These are phyloP conservation scores for Neoboletus magnificus DNA, from an alignment of 768 basidiomycete genomes.

Conservation along the genomic window DNA sequence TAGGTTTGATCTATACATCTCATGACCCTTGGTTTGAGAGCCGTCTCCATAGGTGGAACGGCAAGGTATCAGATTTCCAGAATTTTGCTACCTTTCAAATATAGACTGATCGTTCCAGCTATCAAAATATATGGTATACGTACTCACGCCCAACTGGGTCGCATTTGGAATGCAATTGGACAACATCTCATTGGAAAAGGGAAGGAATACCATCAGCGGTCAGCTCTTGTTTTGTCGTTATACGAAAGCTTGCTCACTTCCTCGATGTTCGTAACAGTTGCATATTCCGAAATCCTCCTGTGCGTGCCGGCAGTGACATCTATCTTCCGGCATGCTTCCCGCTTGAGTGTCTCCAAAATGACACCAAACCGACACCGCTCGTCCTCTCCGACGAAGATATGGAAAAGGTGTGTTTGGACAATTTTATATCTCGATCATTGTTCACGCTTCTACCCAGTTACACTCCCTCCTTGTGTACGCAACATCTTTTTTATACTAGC, in stretches of 20 bases:
- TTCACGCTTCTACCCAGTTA: constrained; percentile 34
- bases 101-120: constrained; percentile 24
- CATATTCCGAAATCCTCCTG: constrained; percentile 37
- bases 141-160: constrained; percentile 45
- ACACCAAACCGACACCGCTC: constrained; percentile 20
- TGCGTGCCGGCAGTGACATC: constrained; percentile 38
- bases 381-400: constrained; percentile 43
- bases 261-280: constrained; percentile 36
- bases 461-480: constrained; percentile 58
- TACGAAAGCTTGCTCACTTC: background rate
- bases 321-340: constrained; percentile 52
- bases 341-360: constrained; percentile 27
- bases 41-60: constrained; percentile 32
- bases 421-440: background rate
- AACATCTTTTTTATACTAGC: background rate
- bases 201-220: constrained; percentile 55
- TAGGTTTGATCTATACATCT: constrained; percentile 8
- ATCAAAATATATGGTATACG: constrained; percentile 51
- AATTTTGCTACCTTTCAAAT: background rate
- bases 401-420: constrained; percentile 39
- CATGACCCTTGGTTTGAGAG: background rate
- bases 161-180: constrained; percentile 47
- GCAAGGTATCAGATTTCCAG: constrained; percentile 33
- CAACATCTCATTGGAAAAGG: constrained; percentile 42
- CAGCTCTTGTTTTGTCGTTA: background rate